These are phyloP conservation scores for Cyberlindnera euphorbiae DNA, from an alignment of 805 yeast species.

Conservation along the genomic window DNA sequence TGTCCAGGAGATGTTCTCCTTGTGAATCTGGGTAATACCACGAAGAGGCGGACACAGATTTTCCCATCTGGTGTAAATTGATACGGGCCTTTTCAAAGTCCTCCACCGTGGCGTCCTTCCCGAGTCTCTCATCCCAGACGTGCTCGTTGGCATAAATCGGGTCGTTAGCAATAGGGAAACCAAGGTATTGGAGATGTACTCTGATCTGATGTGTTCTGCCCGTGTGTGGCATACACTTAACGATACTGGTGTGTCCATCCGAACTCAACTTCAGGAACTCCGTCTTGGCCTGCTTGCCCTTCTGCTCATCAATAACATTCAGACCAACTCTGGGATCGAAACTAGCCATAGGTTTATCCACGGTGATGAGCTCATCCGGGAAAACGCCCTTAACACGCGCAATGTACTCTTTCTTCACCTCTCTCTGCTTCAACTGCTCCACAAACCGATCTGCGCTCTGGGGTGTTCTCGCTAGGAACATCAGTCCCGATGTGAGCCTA, in stretches of 20 bases:
- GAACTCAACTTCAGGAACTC: conserved; percentile 37
- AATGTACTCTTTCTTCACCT: conserved; percentile 66
- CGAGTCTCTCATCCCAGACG: conserved; percentile 79
- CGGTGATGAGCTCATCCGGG: conserved; percentile 52
- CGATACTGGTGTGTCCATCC: conserved; percentile 50
- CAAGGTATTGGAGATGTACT: conserved; percentile 86
- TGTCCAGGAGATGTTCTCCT: conserved; percentile 66
- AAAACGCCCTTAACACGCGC: conserved; percentile 88
- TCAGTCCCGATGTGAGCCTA: conserved; percentile 91
- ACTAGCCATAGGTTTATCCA: conserved; percentile 66
- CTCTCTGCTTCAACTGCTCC: conserved; percentile 40
- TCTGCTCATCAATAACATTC: conserved; percentile 41
- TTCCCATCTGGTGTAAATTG: conserved; percentile 63
- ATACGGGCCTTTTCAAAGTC: conserved; percentile 43
- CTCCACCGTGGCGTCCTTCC: conserved; percentile 48
- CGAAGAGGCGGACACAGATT: conserved; percentile 48
- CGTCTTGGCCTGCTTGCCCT: conserved; percentile 67
- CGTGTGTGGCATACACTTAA: conserved; percentile 79
- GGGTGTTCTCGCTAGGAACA: conserved; percentile 38
- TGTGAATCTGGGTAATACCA: conserved; percentile 15
- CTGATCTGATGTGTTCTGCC: conserved; percentile 96
- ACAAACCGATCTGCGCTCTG: conserved; percentile 72
- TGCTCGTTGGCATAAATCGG: conserved; percentile 76
- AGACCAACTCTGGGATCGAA: conserved; percentile 65
- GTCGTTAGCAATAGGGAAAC: conserved; percentile 88